Evolutionary conservation across 768 basidiomycete genomes (phyloP), one percentile per base, ranked within the genome.

Genomic region (Tulasnella sp.): DNA sequence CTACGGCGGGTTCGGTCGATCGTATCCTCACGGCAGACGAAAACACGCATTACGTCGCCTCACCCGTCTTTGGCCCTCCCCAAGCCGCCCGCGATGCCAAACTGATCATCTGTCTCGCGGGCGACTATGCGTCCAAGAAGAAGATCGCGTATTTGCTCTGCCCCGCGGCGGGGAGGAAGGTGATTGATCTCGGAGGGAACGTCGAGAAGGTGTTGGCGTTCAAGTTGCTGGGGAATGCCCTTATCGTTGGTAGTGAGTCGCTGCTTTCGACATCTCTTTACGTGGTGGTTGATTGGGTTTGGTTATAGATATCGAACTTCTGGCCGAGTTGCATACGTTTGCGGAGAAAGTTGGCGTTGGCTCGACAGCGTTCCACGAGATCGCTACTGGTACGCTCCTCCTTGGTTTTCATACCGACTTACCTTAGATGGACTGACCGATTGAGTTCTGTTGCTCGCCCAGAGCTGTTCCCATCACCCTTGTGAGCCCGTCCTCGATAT

Each of bases 291-390:
- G 36, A 37, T 37, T 19, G 17, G 35, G 2, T 17, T 25, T 39
- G 12, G 19, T 39, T 25, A 46, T 49, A 55, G 53, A 74, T 25
- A 72, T 91, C 39, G 90, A 92, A 66, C 70, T 92, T 8, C 72
- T 93, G 11, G 81, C 84, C 0, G 90, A 93, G 70, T 73, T 78
- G n/a, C 81, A 85, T 64, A 92, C 90, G 1, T 77, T 93, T 8
- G 83, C 83, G 3, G 86, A 89, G 62, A 88, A 88, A 69, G 75
- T 84, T 0, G 91, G 89, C 21, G 82, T 94, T 35, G 82, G 80
- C 2, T 73, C 82, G 1, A 72, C 78, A 7, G 72, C 77, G 35
- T 15, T 51, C 37, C 52, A 45, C 54, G n/a, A 49, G 45, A 25
- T 19, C 35, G 12, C 25, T 49, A 34, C 27, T 63, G 36, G 63